phyloP scores from a whole-genome alignment of 768 basidiomycete genomes.

The Boletus barrowsii region DNA sequence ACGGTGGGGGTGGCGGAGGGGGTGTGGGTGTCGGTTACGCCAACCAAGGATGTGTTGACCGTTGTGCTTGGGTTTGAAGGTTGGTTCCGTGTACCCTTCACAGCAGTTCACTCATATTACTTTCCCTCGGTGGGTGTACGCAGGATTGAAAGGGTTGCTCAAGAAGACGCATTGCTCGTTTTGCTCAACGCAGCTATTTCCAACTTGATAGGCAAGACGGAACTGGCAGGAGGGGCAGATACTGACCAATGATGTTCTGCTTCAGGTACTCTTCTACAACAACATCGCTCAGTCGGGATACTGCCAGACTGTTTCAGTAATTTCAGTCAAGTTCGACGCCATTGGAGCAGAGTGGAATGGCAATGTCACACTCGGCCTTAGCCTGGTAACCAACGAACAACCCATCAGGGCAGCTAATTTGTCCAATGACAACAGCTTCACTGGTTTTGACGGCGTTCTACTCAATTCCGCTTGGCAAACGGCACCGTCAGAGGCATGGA shows the following conservation, averaged over 20 bases:
- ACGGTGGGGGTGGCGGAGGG: slow-evolving; percentile 66
- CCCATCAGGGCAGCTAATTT: not conserved
- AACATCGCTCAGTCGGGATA: slow-evolving; percentile 63
- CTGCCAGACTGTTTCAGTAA: slow-evolving; percentile 60
- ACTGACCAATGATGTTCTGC: too few relatives aligned
- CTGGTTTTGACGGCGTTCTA: not conserved
- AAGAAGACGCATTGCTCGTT: slow-evolving; percentile 62
- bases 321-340: too few relatives aligned
- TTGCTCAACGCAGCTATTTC: slow-evolving; percentile 65
- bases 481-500: not conserved
- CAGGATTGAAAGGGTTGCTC: slow-evolving; percentile 59
- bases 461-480: not conserved
- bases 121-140: slow-evolving; percentile 43
- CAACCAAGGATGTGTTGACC: slow-evolving; percentile 49
- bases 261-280: slow-evolving; percentile 66
- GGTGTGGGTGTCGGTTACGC: slow-evolving; percentile 71
- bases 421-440: too few relatives aligned
- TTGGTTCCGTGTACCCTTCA: not conserved
- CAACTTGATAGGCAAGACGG: slow-evolving; percentile 44
- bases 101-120: not conserved
- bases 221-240: not conserved
- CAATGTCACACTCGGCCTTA: not conserved
- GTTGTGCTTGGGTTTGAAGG: slow-evolving; percentile 68
- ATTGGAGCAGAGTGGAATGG: not conserved
- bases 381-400: not conserved